Conservation (phyloP, 2,329 filamentous ascomycete genomes). For the Metarhizium guizhouense region DNA sequence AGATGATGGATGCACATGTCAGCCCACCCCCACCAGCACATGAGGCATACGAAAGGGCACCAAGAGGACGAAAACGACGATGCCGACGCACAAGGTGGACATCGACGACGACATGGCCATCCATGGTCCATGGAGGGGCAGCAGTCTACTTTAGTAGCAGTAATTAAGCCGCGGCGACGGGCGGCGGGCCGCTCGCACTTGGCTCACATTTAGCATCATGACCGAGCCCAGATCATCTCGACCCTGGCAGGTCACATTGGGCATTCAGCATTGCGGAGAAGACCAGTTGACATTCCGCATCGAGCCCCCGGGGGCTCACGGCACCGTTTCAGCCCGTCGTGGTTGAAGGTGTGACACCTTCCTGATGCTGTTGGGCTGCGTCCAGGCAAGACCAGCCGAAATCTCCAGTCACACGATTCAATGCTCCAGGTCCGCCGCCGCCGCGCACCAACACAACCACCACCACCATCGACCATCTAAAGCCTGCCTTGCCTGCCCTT, state of each 20-base stretch:
- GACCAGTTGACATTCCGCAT: not conserved
- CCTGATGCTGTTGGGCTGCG: not conserved
- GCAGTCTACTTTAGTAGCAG: too few species aligned
- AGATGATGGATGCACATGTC: constrained; percentile 2
- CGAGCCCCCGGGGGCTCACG: not conserved
- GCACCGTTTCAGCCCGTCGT: too few species aligned
- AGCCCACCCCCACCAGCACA: not conserved
- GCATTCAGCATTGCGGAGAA: not conserved
- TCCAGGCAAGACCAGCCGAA: not conserved
- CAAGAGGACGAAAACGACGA: too few species aligned
- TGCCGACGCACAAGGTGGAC: too few species aligned
- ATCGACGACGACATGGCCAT: too few species aligned
- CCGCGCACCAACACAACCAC: not conserved
- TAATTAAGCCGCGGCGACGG: too few species aligned
- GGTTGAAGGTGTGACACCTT: not conserved
- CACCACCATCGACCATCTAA: not conserved
- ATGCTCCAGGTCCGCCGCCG: not conserved
- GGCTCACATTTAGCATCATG: not conserved
- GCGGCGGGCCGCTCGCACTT: too few species aligned
- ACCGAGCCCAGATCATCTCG: not conserved
- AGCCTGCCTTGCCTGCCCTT: not conserved
- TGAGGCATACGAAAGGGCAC: not conserved
- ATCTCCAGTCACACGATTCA: not conserved
- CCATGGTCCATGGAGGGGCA: too few species aligned
- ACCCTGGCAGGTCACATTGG: not conserved